Percentiles rank a stretch among this genome's conserved stretches.
phyloP scores from a whole-genome alignment of 495 filamentous ascomycete genomes.

The Tuber magnatum region DNA sequence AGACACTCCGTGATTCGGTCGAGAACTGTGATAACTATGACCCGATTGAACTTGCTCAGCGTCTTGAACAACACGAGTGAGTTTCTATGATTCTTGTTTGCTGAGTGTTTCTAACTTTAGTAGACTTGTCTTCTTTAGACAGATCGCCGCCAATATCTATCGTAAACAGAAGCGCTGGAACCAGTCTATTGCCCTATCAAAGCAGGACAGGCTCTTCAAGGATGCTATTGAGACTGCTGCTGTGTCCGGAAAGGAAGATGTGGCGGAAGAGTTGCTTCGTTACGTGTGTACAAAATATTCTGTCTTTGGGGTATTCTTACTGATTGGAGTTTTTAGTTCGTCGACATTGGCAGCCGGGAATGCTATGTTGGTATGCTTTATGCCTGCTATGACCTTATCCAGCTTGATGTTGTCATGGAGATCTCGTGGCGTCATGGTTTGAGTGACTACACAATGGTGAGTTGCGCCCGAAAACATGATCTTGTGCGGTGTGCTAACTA shows the following conservation, averaged over 20 bases:
- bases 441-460: constrained; percentile 86
- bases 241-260: constrained; percentile 81
- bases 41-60: constrained; percentile 84
- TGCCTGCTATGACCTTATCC: constrained; percentile 95
- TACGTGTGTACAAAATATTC: constrained; percentile 65
- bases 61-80: constrained; percentile 83
- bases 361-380: constrained; percentile 99
- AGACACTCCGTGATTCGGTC: constrained; percentile 94
- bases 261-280: constrained; percentile 89
- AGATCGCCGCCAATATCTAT: constrained; percentile 97
- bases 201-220: constrained; percentile 99
- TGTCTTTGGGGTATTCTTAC: constrained; percentile 16
- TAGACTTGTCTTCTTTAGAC: constrained; percentile 90
- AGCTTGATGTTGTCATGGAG: constrained; percentile 84
- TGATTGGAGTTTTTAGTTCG: constrained; percentile 60
- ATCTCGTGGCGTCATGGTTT: constrained; percentile 94
- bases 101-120: constrained; percentile 21
- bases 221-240: constrained; percentile 98
- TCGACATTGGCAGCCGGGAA: constrained; percentile 97
- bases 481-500: constrained; percentile 21
- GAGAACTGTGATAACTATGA: constrained; percentile 99
- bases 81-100: constrained; percentile 14
- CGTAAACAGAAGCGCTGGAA: constrained; percentile 99
- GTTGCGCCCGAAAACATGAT: constrained; percentile 18
- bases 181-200: constrained; percentile 96